Evolutionary conservation across 2,329 filamentous ascomycete species (phyloP).

Genomic region (Colletotrichum sp.): DNA sequence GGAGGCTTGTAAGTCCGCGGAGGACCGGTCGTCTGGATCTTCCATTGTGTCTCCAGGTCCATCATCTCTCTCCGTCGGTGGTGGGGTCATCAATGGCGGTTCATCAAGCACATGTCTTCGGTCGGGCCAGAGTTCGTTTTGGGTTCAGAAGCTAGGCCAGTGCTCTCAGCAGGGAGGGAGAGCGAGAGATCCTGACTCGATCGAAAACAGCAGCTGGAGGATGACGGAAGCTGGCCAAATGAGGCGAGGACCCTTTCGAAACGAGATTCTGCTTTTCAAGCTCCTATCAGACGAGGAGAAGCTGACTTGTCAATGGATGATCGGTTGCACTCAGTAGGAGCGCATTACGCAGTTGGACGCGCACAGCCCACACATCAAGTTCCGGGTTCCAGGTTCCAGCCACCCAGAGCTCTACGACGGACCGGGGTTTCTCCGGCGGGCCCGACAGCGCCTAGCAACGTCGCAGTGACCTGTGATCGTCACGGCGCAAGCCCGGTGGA

Average conservation of each 20-base stretch:
- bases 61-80: conserved; percentile 30
- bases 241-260: not conserved
- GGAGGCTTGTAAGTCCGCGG: conserved; percentile 39
- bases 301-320: not conserved
- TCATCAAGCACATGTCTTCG: conserved; percentile 19
- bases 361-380: conserved; percentile 14
- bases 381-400: conserved; percentile 20
- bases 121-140: conserved; percentile 14
- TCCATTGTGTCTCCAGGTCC: conserved; percentile 49
- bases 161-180: not conserved
- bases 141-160: not conserved
- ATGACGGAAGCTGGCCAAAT: not conserved
- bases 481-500: not conserved
- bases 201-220: not conserved
- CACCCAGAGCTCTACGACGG: conserved; percentile 1
- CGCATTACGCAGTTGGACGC: conserved; percentile 15
- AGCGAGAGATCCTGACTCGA: not conserved
- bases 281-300: conserved; percentile 10
- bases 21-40: conserved; percentile 50
- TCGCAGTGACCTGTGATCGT: not conserved
- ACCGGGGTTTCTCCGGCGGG: conserved; percentile 15
- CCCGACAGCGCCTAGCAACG: not conserved
- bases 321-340: conserved; percentile 1
- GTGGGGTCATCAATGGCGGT: conserved; percentile 22
- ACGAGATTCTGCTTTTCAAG: not conserved